Evolutionary conservation across 2,329 filamentous ascomycete species (phyloP).

Genomic region (Stylonectria norvegica): DNA sequence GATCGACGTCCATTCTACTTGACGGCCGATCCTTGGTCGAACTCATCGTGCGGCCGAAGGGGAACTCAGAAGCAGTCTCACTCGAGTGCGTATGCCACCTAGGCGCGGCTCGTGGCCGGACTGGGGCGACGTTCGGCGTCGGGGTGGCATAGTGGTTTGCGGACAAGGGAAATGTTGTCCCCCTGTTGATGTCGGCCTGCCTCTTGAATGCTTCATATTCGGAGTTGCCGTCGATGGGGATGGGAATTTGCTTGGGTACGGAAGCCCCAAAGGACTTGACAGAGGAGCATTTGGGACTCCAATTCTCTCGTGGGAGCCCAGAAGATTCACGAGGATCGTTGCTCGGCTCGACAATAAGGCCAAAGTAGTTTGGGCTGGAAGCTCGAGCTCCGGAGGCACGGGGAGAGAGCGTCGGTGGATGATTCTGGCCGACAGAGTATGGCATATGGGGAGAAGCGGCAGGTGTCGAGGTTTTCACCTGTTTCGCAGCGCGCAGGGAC

Average conservation of each 20-base stretch:
- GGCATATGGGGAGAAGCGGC: slow-evolving; percentile 49
- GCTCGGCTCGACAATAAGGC: slow-evolving; percentile 62
- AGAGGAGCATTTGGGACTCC: slow-evolving; percentile 69
- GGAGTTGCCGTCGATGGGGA: slow-evolving; percentile 68
- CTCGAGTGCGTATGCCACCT: slow-evolving; percentile 49
- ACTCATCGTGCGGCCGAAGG: slow-evolving; percentile 24
- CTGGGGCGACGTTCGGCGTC: slow-evolving; percentile 26
- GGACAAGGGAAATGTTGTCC: slow-evolving; percentile 44
- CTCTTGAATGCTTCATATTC: slow-evolving; percentile 78
- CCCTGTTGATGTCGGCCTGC: slow-evolving; percentile 64
- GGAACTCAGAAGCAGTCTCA: slow-evolving; percentile 38
- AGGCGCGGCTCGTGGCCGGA: slow-evolving; percentile 40
- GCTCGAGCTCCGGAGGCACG: slow-evolving; percentile 39
- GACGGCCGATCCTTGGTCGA: slow-evolving; percentile 18
- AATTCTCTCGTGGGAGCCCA: slow-evolving; percentile 64
- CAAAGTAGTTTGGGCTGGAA: slow-evolving; percentile 84
- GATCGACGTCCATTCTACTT: slow-evolving; percentile 43
- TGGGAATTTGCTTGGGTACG: slow-evolving; percentile 59
- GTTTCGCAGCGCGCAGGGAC: slow-evolving; percentile 37
- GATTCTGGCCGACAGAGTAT: slow-evolving; percentile 53
- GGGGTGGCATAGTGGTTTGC: slow-evolving; percentile 43
- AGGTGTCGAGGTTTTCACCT: slow-evolving; percentile 48
- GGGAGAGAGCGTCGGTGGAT: slow-evolving; percentile 51
- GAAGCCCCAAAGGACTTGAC: slow-evolving; percentile 66
- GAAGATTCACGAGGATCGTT: slow-evolving; percentile 62